Percentiles rank a stretch among this genome's conserved stretches.
These are phyloP conservation scores for Cladobotryum mycophilum DNA, from an alignment of 2,329 filamentous ascomycete genomes.

Conservation along the genomic window DNA sequence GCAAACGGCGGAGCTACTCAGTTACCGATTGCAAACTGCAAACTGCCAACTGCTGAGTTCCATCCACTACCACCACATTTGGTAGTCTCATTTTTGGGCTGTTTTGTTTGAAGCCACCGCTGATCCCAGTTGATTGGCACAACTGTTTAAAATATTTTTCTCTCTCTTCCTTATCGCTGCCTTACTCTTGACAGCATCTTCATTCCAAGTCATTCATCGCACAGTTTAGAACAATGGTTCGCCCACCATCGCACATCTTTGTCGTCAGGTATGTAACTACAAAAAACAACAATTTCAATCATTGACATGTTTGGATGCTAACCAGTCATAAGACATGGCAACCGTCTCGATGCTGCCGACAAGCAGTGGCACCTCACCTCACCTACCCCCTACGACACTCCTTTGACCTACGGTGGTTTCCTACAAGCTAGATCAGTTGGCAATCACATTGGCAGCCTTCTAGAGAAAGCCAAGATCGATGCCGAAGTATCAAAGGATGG, in stretches of 20 bases:
- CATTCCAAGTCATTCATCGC: neutral
- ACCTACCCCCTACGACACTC: slow-evolving; percentile 90
- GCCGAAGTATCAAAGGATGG: slow-evolving; percentile 26
- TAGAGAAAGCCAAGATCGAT: slow-evolving; percentile 46
- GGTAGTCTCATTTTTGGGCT: too few species aligned
- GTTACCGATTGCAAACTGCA: too few species aligned
- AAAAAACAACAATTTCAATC: neutral
- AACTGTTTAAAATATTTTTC: neutral
- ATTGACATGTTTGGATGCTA: neutral
- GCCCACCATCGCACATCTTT: slow-evolving; percentile 36
- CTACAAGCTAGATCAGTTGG: slow-evolving; percentile 78
- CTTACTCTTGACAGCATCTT: slow-evolving; percentile 1
- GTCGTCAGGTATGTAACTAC: slow-evolving; percentile 33
- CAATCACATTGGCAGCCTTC: slow-evolving; percentile 71
- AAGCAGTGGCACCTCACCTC: slow-evolving; percentile 92
- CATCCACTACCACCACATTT: too few species aligned
- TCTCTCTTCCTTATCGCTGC: neutral
- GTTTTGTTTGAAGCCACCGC: neutral
- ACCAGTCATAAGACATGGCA: slow-evolving; percentile 64
- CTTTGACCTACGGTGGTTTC: slow-evolving; percentile 92
- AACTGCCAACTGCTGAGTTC: too few species aligned
- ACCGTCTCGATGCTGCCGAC: slow-evolving; percentile 89
- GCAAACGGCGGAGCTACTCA: too few species aligned
- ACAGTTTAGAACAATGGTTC: slow-evolving; percentile 23
- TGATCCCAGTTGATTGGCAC: neutral